Conservation (phyloP, 164 flowering plant genomes). For the Malania oleifera region DNA sequence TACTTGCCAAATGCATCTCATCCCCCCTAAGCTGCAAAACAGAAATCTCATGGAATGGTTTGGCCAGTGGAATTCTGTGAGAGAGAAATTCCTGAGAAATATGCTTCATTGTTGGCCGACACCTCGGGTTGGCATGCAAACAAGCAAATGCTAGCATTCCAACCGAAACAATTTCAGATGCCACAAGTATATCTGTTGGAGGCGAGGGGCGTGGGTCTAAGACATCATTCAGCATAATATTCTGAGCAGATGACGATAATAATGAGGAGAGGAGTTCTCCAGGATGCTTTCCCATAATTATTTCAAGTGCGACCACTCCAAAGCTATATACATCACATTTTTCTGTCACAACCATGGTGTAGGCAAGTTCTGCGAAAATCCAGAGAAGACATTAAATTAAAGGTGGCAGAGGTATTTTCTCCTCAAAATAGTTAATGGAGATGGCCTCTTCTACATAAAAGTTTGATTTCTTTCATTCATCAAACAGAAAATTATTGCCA, state of each 20-base stretch:
- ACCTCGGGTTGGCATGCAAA: slow-evolving; percentile 8
- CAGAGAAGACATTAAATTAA: background rate
- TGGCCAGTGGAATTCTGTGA: background rate
- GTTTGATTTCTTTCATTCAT: no score
- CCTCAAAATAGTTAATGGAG: background rate
- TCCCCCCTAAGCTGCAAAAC: background rate
- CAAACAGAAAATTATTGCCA: no score
- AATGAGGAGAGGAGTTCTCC: slow-evolving; percentile 9
- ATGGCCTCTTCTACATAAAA: background rate
- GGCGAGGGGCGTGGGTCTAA: slow-evolving; percentile 15
- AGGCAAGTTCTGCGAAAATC: slow-evolving; percentile 14
- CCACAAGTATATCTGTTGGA: background rate
- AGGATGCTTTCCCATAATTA: slow-evolving; percentile 22
- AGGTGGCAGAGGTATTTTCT: background rate
- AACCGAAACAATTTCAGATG: slow-evolving; percentile 6
- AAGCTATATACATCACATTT: slow-evolving; percentile 17
- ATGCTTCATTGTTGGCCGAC: slow-evolving; percentile 19
- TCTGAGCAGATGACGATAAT: background rate
- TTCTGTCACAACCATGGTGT: slow-evolving; percentile 12
- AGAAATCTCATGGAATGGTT: background rate
- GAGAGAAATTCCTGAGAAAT: slow-evolving; percentile 11
- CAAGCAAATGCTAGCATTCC: slow-evolving; percentile 14
- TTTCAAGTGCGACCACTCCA: slow-evolving; percentile 14
- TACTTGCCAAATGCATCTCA: no score
- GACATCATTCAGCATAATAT: slow-evolving; percentile 7